Evolutionary conservation across 345 rosid species (phyloP), one percentile per base, ranked within the genome.

Genomic region (Ailanthus altissimus): DNA sequence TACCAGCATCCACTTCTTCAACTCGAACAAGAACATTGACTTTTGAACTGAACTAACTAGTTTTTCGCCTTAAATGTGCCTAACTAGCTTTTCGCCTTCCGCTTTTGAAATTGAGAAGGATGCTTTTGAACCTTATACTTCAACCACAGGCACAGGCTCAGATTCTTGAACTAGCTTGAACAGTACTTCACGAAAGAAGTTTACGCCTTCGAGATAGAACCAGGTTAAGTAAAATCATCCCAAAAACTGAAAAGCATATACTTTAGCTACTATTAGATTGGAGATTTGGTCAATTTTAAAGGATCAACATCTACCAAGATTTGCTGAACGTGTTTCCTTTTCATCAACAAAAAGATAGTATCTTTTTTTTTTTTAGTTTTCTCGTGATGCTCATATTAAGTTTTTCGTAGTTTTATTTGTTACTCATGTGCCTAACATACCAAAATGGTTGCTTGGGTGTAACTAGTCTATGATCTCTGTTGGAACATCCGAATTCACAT

Each of bases 321-420:
- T 65, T 18, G 20, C 67, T 16, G 67, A 62, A 62, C n/a, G 21
- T 8, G 32, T 5, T 62, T 14, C 67, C 42, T 64, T 65, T 3
- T 38, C 15, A 8, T 68, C 72, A 47, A 68, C 58, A 68, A 68
- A 26, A 68, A 68, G 36, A 68, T n/a, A 21, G n/a, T n/a, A n/a
- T n/a, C n/a, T n/a, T n/a, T n/a, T n/a, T n/a, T n/a, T n/a, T n/a
- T n/a, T n/a, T n/a, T n/a, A n/a, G n/a, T 28, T 26, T 26, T 49
- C n/a, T 26, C 4, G 23, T 68, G 43, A 26, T 68, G 57, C 20
- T 45, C 38, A 21, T 4, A n/a, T n/a, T n/a, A n/a, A 67, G 5
- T 38, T 14, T 67, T 18, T 36, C 2, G 13, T 14, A 66, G 8
- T 45, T 21, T 66, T n/a, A 20, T 14, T 62, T 62, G 16, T 66